These are phyloP conservation scores for Isabelozyma heimii DNA, from an alignment of 805 yeast genomes.

Conservation along the genomic window DNA sequence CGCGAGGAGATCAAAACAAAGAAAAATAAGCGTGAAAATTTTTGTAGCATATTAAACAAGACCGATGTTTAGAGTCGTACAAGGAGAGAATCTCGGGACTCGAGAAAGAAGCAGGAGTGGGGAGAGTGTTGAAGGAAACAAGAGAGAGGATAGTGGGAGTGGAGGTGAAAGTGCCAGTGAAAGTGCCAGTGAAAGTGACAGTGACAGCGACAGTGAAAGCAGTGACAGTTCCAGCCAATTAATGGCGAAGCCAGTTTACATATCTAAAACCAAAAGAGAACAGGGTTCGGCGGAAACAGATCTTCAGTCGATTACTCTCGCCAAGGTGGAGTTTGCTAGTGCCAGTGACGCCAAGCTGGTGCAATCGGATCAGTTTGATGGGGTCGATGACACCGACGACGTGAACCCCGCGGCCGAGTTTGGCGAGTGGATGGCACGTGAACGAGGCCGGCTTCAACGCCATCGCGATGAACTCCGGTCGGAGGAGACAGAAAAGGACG, in stretches of 20 bases:
- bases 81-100: neutral
- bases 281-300: neutral
- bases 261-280: neutral
- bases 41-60: neutral
- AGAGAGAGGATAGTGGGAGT: neutral
- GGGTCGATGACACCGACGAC: constrained; percentile 34
- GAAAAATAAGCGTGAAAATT: neutral
- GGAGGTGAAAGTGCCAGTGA: constrained; percentile 1
- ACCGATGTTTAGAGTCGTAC: no score
- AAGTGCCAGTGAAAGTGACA: neutral
- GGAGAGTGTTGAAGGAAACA: neutral
- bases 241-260: neutral
- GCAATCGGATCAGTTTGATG: constrained; percentile 19
- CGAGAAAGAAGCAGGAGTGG: neutral
- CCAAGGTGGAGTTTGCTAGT: constrained; percentile 2
- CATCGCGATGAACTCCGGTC: constrained; percentile 17
- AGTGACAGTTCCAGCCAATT: neutral
- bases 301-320: neutral
- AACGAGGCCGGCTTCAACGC: constrained; percentile 19
- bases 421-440: constrained; percentile 27
- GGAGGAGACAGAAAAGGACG: constrained; percentile 25
- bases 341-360: constrained; percentile 1
- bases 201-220: neutral
- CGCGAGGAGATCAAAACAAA: neutral
- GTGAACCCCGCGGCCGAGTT: constrained; percentile 33